Conservation (phyloP, 139 green algal genomes). For the Limnomonas spitsbergensis region DNA sequence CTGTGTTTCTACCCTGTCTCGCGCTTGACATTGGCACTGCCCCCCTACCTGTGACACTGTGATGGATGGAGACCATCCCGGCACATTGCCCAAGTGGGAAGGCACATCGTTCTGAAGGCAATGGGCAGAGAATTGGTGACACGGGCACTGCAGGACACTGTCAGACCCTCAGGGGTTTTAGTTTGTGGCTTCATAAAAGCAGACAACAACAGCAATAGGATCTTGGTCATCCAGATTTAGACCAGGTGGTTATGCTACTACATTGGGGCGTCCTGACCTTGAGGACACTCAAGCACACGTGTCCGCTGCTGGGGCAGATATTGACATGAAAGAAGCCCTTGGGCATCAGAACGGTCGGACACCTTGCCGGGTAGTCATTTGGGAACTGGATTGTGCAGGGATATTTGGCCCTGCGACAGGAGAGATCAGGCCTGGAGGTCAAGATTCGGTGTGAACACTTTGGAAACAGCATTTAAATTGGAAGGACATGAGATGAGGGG, state of each 20-base stretch:
- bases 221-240: neutral
- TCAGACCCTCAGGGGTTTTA: no score
- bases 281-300: constrained; percentile 8
- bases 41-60: neutral
- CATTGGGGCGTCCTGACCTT: neutral
- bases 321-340: constrained; percentile 25
- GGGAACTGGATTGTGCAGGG: constrained; percentile 10
- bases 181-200: no score
- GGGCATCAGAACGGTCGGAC: neutral
- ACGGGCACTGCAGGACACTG: no score
- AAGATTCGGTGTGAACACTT: neutral
- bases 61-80: constrained; percentile 1
- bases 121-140: no score
- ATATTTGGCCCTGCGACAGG: constrained; percentile 2
- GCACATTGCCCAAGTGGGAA: neutral
- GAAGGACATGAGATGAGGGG: neutral
- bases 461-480: neutral
- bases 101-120: neutral
- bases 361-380: neutral
- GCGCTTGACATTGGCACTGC: neutral
- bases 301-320: neutral
- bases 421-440: neutral
- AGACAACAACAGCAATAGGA: neutral
- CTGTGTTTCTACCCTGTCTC: neutral
- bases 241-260: neutral